Percentiles rank a stretch among this genome's conserved stretches.
Evolutionary conservation across 768 basidiomycete species (phyloP).

Genomic region (Xerocomellus amylosporus): DNA sequence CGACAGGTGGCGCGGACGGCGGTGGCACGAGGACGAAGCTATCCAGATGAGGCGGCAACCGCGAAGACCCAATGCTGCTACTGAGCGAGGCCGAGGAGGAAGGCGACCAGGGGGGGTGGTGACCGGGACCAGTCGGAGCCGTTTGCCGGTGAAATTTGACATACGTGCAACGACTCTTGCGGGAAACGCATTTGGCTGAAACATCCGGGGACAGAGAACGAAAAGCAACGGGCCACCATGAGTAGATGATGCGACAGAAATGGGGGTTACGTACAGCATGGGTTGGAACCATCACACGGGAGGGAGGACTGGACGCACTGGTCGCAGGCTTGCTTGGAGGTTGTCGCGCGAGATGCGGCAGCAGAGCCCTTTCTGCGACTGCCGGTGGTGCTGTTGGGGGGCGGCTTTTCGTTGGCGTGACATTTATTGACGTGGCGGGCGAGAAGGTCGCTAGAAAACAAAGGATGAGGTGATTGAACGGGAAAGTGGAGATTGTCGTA

Average conservation of each 20-base stretch:
- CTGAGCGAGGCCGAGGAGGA: conserved; percentile 32
- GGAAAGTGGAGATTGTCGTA: conserved; percentile 26
- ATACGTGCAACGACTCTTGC: conserved; percentile 73
- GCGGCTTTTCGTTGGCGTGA: conserved; percentile 70
- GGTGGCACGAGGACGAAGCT: conserved; percentile 44
- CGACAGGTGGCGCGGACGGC: conserved; percentile 32
- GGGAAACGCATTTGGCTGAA: conserved; percentile 69
- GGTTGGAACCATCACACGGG: conserved; percentile 77
- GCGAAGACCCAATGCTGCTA: conserved; percentile 9
- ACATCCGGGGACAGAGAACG: not conserved
- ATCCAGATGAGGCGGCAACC: conserved; percentile 37
- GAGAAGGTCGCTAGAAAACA: conserved; percentile 64
- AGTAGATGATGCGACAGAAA: not conserved
- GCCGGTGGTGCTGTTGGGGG: conserved; percentile 33
- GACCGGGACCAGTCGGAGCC: conserved; percentile 73
- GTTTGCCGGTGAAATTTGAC: conserved; percentile 84
- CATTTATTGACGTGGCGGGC: conserved; percentile 88
- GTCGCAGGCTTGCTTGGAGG: conserved; percentile 82
- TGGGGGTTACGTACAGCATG: conserved; percentile 55
- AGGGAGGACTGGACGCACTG: conserved; percentile 75
- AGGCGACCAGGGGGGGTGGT: conserved; percentile 40
- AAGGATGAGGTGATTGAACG: conserved; percentile 6
- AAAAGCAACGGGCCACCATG: not conserved
- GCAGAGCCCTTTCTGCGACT: conserved; percentile 62
- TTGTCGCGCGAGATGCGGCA: conserved; percentile 67